Evolutionary conservation across 2,329 filamentous ascomycete genomes (phyloP).

Genomic region (Fusarium sp.): DNA sequence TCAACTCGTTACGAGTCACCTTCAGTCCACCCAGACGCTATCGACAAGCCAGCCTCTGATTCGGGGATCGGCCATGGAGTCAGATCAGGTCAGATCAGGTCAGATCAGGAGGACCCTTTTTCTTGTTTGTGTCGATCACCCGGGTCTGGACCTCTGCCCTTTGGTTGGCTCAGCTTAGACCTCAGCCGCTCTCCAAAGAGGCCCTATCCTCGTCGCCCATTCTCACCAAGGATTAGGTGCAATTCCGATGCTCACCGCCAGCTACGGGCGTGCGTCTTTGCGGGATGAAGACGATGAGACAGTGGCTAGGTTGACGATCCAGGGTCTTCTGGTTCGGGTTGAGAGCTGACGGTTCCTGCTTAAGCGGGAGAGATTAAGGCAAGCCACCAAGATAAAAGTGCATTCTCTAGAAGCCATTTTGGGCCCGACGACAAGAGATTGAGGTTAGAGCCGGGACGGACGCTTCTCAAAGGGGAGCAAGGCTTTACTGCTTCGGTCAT

Average conservation of each 20-base stretch:
- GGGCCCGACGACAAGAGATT: conserved; percentile 1
- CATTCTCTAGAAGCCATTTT: conserved; percentile 10
- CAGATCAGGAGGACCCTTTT: conserved; percentile 37
- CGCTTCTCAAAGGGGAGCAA: conserved; percentile 14
- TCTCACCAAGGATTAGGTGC: neutral
- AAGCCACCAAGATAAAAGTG: conserved; percentile 28
- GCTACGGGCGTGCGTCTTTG: neutral
- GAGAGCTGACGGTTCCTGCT: conserved; percentile 12
- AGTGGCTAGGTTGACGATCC: conserved; percentile 18
- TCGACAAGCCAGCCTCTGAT: conserved; percentile 14
- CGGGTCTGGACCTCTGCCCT: conserved; percentile 12
- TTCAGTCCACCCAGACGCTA: conserved; percentile 4
- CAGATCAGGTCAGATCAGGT: conserved; percentile 30
- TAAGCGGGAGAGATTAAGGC: conserved; percentile 22
- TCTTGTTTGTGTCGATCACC: conserved; percentile 38
- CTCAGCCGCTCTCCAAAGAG: conserved; percentile 2
- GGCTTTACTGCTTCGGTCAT: conserved; percentile 22
- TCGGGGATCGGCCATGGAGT: conserved; percentile 26
- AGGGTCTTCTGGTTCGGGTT: conserved; percentile 6
- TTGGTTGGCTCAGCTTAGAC: conserved; percentile 23
- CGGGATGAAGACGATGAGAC: conserved; percentile 21
- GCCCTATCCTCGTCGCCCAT: neutral
- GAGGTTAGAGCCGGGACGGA: conserved; percentile 21
- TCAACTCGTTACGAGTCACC: conserved; percentile 13
- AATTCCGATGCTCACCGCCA: neutral